A percentile compares a stretch with the other conserved stretches of the same genome.
Conservation (phyloP, 768 basidiomycete species). For the Rhizopogon vinicolor region DNA sequence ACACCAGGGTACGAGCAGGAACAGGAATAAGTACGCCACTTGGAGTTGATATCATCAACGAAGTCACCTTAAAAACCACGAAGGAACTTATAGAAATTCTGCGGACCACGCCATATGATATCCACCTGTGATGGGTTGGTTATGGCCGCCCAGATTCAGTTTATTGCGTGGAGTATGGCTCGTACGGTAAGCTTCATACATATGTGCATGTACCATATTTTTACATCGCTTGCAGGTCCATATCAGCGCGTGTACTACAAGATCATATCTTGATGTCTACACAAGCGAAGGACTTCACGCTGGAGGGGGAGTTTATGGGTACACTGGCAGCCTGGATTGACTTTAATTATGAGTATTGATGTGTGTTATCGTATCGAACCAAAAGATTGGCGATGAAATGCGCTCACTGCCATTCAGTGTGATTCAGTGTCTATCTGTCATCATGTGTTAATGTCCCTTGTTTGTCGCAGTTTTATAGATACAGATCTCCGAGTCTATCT, state of each 20-base stretch:
- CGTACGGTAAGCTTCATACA: conserved; percentile 33
- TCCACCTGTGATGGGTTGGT: conserved; percentile 29
- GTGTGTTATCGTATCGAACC: too few species aligned
- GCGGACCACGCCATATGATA: conserved; percentile 33
- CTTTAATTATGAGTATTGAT: conserved; percentile 38
- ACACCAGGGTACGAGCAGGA: conserved; percentile 28
- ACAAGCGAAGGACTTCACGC: conserved; percentile 38
- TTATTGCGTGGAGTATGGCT: conserved; percentile 55
- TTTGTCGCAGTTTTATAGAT: not conserved
- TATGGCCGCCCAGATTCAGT: conserved; percentile 50
- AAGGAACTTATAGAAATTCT: conserved; percentile 27
- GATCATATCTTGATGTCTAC: conserved; percentile 42
- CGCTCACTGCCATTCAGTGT: too few species aligned
- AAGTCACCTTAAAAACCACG: not conserved
- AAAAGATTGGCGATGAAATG: too few species aligned
- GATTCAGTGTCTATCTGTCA: too few species aligned
- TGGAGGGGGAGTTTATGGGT: conserved; percentile 47
- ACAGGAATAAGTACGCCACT: conserved; percentile 35
- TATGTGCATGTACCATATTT: not conserved
- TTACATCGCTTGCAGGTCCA: conserved; percentile 33
- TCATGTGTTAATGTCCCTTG: too few species aligned
- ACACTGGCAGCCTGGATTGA: conserved; percentile 49
- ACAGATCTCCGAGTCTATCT: not conserved
- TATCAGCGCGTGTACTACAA: conserved; percentile 34
- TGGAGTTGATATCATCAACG: not conserved